Conservation (phyloP, 2,329 filamentous ascomycete species). For the Pestalotiopsis sp. region DNA sequence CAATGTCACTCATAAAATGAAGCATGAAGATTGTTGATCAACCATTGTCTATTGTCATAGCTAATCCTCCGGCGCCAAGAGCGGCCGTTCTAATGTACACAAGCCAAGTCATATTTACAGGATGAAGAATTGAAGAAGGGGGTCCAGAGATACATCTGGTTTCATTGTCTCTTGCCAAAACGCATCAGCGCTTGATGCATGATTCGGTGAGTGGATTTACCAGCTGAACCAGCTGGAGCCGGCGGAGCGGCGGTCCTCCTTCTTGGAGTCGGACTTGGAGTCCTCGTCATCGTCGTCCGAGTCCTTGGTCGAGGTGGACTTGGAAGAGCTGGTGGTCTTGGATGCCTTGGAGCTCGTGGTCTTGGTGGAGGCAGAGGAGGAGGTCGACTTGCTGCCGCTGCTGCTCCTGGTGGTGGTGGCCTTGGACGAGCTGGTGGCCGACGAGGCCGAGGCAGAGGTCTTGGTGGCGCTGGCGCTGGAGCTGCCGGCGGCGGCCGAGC, state of each 20-base stretch:
- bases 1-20: too few species aligned
- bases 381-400: slow-evolving; percentile 6
- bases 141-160: not conserved
- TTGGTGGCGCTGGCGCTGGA: not conserved
- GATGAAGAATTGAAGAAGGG: not conserved
- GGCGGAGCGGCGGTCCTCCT: not conserved
- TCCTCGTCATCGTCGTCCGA: not conserved
- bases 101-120: slow-evolving; percentile 3
- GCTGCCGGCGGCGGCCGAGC: slow-evolving; percentile 1
- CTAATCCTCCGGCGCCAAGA: not conserved
- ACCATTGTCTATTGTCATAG: not conserved
- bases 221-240: not conserved
- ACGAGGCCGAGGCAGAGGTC: not conserved
- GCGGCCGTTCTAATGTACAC: not conserved
- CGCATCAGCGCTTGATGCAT: not conserved
- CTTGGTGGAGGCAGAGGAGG: not conserved
- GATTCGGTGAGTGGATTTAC: not conserved
- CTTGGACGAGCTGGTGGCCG: slow-evolving; percentile 2
- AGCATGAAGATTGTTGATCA: too few species aligned
- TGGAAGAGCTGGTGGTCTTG: not conserved
- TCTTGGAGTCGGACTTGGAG: not conserved
- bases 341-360: slow-evolving; percentile 1
- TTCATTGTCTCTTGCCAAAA: not conserved
- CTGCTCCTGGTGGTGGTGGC: slow-evolving; percentile 1
- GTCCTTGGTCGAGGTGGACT: not conserved